A percentile compares a stretch with the other conserved stretches of the same genome.
phyloP scores from a whole-genome alignment of 1,139 yeast species.

The Hemisphaericaspora subhashii region DNA sequence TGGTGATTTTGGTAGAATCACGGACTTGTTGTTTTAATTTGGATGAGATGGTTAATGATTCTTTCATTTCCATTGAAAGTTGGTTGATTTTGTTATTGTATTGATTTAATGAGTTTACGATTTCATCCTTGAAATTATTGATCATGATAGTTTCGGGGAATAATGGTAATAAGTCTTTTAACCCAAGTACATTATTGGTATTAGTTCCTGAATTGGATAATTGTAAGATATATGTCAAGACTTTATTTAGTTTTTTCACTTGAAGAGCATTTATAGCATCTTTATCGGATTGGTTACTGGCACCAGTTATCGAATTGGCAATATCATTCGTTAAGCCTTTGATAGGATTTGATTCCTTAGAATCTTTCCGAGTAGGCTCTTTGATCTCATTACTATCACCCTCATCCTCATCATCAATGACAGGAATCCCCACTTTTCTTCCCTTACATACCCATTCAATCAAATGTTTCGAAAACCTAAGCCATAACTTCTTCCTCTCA shows the following conservation, averaged over 20 bases:
- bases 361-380: slow-evolving; percentile 1
- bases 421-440: slow-evolving; percentile 21
- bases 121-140: slow-evolving; percentile 80
- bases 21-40: slow-evolving; percentile 61
- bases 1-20: slow-evolving; percentile 47
- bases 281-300: background rate
- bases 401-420: slow-evolving; percentile 13
- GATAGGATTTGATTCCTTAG: background rate
- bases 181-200: slow-evolving; percentile 41
- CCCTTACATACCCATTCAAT: slow-evolving; percentile 41
- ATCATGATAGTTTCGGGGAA: slow-evolving; percentile 83
- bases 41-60: slow-evolving; percentile 63
- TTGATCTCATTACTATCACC: slow-evolving; percentile 7
- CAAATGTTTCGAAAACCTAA: slow-evolving; percentile 62
- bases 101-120: slow-evolving; percentile 72
- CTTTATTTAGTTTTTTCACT: slow-evolving; percentile 19
- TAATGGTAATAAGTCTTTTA: slow-evolving; percentile 80
- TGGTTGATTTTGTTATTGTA: slow-evolving; percentile 66
- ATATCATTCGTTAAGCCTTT: slow-evolving; percentile 12
- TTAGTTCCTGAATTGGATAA: slow-evolving; percentile 19
- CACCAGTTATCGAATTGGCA: slow-evolving; percentile 5
- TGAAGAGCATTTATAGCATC: background rate
- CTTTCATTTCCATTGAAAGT: slow-evolving; percentile 74
- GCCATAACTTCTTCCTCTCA: slow-evolving; percentile 72
- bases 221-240: slow-evolving; percentile 27